A percentile compares a stretch with the other conserved stretches of the same genome.
phyloP scores from a whole-genome alignment of 2,329 filamentous ascomycete genomes.

The Plenodomus biglobosus region DNA sequence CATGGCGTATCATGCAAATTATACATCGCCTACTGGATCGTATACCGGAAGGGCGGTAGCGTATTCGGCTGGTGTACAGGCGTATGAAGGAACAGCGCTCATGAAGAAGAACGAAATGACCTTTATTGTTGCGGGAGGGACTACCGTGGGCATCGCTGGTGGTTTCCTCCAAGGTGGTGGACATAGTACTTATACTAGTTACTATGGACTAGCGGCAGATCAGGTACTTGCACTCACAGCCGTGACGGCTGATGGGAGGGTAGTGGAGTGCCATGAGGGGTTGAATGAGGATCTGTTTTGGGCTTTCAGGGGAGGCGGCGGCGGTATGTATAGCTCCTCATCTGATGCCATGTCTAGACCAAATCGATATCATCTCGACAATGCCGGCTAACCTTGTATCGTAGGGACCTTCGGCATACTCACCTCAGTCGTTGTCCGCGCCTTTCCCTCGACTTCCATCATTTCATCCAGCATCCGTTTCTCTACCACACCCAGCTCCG shows the following conservation, averaged over 20 bases:
- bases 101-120: conserved; percentile 49
- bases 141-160: conserved; percentile 52
- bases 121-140: conserved; percentile 57
- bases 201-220: conserved; percentile 39
- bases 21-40: conserved; percentile 7
- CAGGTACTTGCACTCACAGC: conserved; percentile 22
- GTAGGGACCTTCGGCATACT: conserved; percentile 31
- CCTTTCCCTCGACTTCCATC: conserved; percentile 15
- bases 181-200: conserved; percentile 52
- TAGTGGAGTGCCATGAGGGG: conserved; percentile 18
- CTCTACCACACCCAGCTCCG: conserved; percentile 16
- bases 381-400: not conserved
- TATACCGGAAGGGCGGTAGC: conserved; percentile 47
- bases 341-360: too few species aligned
- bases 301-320: conserved; percentile 22
- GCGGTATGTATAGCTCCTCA: conserved; percentile 21
- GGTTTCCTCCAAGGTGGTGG: conserved; percentile 51
- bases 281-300: conserved; percentile 25
- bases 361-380: too few species aligned
- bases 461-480: conserved; percentile 21
- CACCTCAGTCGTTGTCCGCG: conserved; percentile 42
- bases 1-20: conserved; percentile 17
- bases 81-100: conserved; percentile 51
- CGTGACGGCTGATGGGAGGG: conserved; percentile 23
- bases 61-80: conserved; percentile 55